Percentiles rank a stretch among this genome's conserved stretches.
phyloP scores from a whole-genome alignment of 192 early-diverging fungal genomes.

The Backusella mclennaniae region DNA sequence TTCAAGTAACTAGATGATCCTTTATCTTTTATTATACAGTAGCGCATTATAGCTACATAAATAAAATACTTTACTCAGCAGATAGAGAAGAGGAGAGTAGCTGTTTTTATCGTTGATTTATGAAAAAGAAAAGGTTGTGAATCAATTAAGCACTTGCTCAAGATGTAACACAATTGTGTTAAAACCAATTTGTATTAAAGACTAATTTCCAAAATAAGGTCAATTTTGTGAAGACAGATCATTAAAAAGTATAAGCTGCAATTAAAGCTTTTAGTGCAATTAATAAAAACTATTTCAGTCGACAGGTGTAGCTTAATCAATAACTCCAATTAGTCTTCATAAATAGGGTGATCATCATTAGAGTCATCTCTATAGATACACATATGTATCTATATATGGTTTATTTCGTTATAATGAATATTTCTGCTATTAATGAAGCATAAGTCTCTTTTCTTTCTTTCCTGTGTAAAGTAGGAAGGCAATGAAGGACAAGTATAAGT shows the following conservation, averaged over 20 bases:
- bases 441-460: background rate
- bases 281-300: background rate
- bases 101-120: background rate
- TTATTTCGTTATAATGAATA: background rate
- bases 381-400: background rate
- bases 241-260: slow-evolving; percentile 7
- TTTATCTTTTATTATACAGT: background rate
- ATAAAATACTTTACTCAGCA: background rate
- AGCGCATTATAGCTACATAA: background rate
- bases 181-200: background rate
- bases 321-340: background rate
- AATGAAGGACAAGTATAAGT: slow-evolving; percentile 7
- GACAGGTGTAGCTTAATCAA: background rate
- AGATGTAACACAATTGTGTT: background rate
- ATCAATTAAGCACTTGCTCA: background rate
- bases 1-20: background rate
- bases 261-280: background rate
- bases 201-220: background rate
- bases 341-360: background rate
- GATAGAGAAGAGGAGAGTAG: background rate
- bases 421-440: background rate
- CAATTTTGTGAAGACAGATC: slow-evolving; percentile 1
- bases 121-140: background rate
- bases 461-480: background rate
- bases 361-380: background rate